Evolutionary conservation across 345 rosid species (phyloP).

Genomic region (Linum trigynum): DNA sequence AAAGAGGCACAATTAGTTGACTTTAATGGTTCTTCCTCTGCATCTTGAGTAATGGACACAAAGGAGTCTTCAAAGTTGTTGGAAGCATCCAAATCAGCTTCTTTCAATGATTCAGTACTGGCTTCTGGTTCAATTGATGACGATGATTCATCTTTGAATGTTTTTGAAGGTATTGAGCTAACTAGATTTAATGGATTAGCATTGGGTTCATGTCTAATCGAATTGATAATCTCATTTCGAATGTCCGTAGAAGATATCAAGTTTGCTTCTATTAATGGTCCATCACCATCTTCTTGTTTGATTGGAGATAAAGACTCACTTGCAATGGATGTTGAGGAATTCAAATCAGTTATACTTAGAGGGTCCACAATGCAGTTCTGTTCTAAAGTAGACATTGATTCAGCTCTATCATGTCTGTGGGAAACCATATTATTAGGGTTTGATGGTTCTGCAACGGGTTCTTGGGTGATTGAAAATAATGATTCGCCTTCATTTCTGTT

Average conservation of each 20-base stretch:
- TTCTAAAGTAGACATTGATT: too few species aligned
- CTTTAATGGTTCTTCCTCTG: too few species aligned
- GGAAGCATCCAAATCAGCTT: neutral
- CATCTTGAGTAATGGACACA: too few species aligned
- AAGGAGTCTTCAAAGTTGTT: neutral
- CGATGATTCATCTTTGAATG: constrained; percentile 5
- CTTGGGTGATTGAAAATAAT: neutral
- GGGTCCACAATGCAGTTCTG: too few species aligned
- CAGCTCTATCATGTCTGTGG: too few species aligned
- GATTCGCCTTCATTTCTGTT: constrained; percentile 4
- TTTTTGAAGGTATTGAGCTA: constrained; percentile 8
- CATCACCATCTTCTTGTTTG: constrained; percentile 1
- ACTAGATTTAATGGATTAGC: constrained; percentile 5
- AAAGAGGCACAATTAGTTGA: neutral
- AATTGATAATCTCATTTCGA: constrained; percentile 14
- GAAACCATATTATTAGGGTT: neutral
- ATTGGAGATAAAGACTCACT: constrained; percentile 8
- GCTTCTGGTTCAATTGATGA: constrained; percentile 3
- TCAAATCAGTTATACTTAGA: neutral
- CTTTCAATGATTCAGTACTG: constrained; percentile 7
- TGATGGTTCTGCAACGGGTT: neutral
- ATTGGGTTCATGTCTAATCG: constrained; percentile 12
- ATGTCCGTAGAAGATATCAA: constrained; percentile 4
- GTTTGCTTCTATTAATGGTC: neutral
- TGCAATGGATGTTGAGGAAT: neutral